Evolutionary conservation across 2,329 filamentous ascomycete genomes (phyloP), one percentile per base, ranked within the genome.

Genomic region (Aspergillus luchuensis): DNA sequence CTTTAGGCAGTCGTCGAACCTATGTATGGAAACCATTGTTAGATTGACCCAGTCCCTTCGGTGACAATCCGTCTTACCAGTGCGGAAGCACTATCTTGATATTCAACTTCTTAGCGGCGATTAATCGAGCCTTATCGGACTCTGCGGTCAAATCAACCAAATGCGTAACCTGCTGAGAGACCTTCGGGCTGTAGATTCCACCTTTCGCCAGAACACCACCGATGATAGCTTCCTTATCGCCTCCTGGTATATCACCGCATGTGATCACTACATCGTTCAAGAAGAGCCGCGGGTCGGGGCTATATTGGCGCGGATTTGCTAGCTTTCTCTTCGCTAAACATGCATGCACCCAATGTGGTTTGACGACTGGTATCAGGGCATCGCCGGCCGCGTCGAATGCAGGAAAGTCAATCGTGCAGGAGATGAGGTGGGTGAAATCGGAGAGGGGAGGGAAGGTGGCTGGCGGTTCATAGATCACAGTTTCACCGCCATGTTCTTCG

Each of bases 1-100:
- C 76, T 91, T 95, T 67, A 99, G 85, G 77, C 95, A 99, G 74
- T 97, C 94, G 69, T 98, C 94, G 72, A 99, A 97, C 92, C 91
- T 93, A 63, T 28, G 28, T 30, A 11, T 30, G 28, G 43, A 45
- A 19, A 2, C 21, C 33, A 39, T 47, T 11, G 62, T 64, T 23
- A 52, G 64, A 77, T 69, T 53, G 62, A 47, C 47, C 39, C 51
- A 41, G 17, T n/a, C 2, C 5, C 11, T 11, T 36, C 57, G 15
- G 56, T 8, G 28, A 15, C 15, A 4, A 43, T 17, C 10, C 28
- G 5, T 2, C 62, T 70, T 79, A 92, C 91, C 95, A 98, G 73
- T 98, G 95, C 39, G 95, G 95, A 56, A 99, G 82, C 17, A 99
- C 91, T 61, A 97, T 89, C 76, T 92, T 93, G 75, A 87, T 87